Base-by-base conservation (phyloP, 768 basidiomycete genomes). In the Psilocybe subaeruginosa region DNA sequence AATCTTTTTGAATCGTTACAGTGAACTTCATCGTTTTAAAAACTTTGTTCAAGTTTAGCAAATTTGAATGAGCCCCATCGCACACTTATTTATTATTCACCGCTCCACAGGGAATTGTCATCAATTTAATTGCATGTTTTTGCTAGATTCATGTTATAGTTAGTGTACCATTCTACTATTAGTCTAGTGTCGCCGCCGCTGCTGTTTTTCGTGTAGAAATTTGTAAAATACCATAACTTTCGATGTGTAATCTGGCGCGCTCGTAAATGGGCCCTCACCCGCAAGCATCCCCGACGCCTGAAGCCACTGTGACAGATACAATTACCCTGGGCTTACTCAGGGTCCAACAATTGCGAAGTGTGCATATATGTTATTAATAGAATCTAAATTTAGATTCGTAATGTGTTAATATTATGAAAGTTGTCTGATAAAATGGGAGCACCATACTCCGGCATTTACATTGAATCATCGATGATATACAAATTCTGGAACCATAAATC, bases 1-100 rank as follows among this genome's bases (percentile, higher is more conserved):
- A 64, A 71, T 54, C 64, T 82, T 48, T 81, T 83, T 51, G 61
- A 66, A 46, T 70, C 71, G 12, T 71, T 62, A 69, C 66, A 47
- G 41, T 43, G n/a, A 43, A 43, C 41, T 43, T 9, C 37, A 39
- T 39, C 14, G 14, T 7, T 12, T 43, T 43, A 43, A 43, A 43
- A 16, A 14, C 14, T 43, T 16, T 43, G 4, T 12, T 16, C 14
- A 12, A 43, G 41, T 43, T 35, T 35, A 35, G 11, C 33, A 35
- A 35, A 11, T 35, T 11, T 35, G 33, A 11, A 11, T 23, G 23
- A 23, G 23, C 23, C 6, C 8, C 41, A n/a, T 43, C 41, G 14
- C 41, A 43, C n/a, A 14, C 41, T 43, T 43, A 43, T 43, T 12
- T 43, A 43, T 43, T 43, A 11, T 12, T 43, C 33, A 43, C 14